Evolutionary conservation across 371 early-diverging fungal species (phyloP), one percentile per base, ranked within the genome.

Genomic region (Chytridium lagenaria): DNA sequence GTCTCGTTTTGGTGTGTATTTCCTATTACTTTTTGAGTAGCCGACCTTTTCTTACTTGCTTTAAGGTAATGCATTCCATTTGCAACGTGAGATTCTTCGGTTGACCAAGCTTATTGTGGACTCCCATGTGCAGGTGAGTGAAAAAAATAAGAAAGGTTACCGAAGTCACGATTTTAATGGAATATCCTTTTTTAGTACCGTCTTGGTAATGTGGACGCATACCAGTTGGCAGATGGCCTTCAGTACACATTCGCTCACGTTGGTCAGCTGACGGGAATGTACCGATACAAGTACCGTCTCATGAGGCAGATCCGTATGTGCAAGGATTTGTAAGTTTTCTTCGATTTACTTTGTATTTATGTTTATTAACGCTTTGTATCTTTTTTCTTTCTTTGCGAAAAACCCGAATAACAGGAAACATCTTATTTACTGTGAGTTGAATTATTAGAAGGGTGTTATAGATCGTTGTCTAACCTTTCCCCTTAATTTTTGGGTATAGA

Each of bases 241-340:
- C 98, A 99, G 78, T 97, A 99, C 76, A 94, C 95, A 59, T 98
- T 99, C 86, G 93, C 97, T 2, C 98, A 98, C 81, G 97, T 99
- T n/a, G 99, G 99, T 51, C 98, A 97, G 82, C 83, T 97, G 67
- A 99, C 99, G 15, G 99, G 99, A 71, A 99, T 99, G 94, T 99
- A 99, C 85, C 92, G 99, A 75, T 99, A 99, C 91, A 99, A 99
- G 89, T 99, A 99, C 85, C 88, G 93, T 64, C 84, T 98, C 66
- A 99, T 99, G 98, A 81, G 95, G 76, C 99, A 99, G 81, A 96
- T 99, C 68, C 93, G 97, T 74, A 94, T 95, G 87, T 87, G 86
- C 75, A 96, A 95, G 84, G 98, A 97, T 85, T 84, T 97, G 72
- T 72, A 30, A 72, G 72, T 66, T 66, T 39, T 31, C 26, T 33